A percentile compares a stretch with the other conserved stretches of the same genome.
phyloP scores from a whole-genome alignment of 306 rosid species.

The Cucumis cinereus region DNA sequence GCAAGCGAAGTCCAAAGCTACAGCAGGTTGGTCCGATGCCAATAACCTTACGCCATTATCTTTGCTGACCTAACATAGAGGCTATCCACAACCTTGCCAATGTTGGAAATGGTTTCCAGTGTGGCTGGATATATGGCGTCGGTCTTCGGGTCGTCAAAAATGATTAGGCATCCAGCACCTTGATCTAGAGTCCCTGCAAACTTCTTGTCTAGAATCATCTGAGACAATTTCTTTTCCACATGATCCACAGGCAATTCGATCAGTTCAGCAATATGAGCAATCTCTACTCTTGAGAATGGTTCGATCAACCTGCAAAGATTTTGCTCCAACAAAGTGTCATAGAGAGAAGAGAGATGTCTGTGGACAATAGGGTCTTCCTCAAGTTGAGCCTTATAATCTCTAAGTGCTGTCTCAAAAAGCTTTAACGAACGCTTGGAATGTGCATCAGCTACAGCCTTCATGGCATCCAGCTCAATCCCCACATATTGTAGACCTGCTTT shows the following conservation, averaged over 20 bases:
- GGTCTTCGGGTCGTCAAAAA: constrained; percentile 30
- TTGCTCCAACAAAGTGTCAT: constrained; percentile 84
- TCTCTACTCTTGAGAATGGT: constrained; percentile 94
- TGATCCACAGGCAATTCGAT: constrained; percentile 61
- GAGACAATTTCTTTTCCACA: constrained; percentile 37
- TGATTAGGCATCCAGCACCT: constrained; percentile 61
- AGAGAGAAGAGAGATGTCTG: constrained; percentile 75
- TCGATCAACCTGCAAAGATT: constrained; percentile 89
- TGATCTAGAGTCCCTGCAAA: constrained; percentile 86
- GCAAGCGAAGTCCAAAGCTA: neutral
- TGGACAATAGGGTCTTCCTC: constrained; percentile 96
- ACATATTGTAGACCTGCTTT: constrained; percentile 78
- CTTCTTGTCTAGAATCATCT: constrained; percentile 39
- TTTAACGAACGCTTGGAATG: constrained; percentile 79
- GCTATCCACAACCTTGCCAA: constrained; percentile 91
- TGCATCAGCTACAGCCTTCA: constrained; percentile 96
- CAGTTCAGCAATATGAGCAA: constrained; percentile 72
- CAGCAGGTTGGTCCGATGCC: neutral
- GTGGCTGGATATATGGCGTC: constrained; percentile 48
- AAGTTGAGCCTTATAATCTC: constrained; percentile 69
- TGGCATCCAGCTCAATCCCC: constrained; percentile 91
- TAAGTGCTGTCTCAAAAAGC: constrained; percentile 68
- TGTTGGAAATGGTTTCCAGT: constrained; percentile 67
- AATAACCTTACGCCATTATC: constrained; percentile 56
- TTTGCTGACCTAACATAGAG: constrained; percentile 89